phyloP scores from a whole-genome alignment of 257 asterid genomes.

The Vinca minor region DNA sequence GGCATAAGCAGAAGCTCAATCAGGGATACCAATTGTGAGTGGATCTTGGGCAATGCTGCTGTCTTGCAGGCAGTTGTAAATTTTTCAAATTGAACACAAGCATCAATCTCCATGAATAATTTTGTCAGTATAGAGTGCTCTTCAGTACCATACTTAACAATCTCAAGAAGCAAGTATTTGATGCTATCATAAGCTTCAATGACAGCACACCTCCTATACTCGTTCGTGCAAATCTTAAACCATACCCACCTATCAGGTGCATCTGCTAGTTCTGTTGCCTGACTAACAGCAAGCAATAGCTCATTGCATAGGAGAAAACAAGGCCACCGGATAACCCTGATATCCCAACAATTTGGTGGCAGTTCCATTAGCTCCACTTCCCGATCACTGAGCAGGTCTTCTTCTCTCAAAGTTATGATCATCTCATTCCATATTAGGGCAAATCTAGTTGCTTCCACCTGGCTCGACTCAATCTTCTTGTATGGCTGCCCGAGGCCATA shows the following conservation, averaged over 20 bases:
- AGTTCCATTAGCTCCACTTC: slow-evolving; percentile 81
- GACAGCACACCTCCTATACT: slow-evolving; percentile 85
- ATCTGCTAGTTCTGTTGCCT: slow-evolving; percentile 56
- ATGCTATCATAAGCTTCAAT: slow-evolving; percentile 78
- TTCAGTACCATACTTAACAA: slow-evolving; percentile 50
- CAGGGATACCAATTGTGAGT: slow-evolving; percentile 44
- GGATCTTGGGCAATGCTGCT: slow-evolving; percentile 49
- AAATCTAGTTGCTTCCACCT: slow-evolving; percentile 82
- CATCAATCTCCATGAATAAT: slow-evolving; percentile 53
- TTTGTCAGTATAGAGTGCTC: slow-evolving; percentile 63
- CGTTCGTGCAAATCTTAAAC: slow-evolving; percentile 68
- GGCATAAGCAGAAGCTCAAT: slow-evolving; percentile 50
- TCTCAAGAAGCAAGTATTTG: slow-evolving; percentile 61
- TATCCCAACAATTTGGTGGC: slow-evolving; percentile 89
- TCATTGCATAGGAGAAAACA: slow-evolving; percentile 78
- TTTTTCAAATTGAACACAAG: slow-evolving; percentile 37
- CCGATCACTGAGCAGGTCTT: slow-evolving; percentile 61
- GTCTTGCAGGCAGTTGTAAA: slow-evolving; percentile 53
- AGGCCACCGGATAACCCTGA: slow-evolving; percentile 93
- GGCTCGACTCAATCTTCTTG: slow-evolving; percentile 89
- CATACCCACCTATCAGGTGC: slow-evolving; percentile 62
- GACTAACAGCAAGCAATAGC: slow-evolving; percentile 66
- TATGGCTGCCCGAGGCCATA: slow-evolving; percentile 82
- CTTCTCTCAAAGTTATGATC: slow-evolving; percentile 72
- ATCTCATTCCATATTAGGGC: slow-evolving; percentile 93